phyloP scores from a whole-genome alignment of 768 basidiomycete genomes.

The Tricholoma saponaceum region DNA sequence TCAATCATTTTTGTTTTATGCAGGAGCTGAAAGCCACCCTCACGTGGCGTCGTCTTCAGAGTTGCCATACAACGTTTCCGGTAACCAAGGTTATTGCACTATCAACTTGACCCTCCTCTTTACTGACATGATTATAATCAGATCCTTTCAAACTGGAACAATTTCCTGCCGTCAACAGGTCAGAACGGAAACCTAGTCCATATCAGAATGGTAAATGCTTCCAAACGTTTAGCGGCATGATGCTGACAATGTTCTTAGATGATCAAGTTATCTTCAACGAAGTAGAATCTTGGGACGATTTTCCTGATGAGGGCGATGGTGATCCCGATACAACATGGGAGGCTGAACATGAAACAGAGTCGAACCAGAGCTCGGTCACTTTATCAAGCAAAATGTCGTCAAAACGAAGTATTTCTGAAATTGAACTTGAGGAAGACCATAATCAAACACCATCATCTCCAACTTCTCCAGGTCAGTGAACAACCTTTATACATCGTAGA shows the following conservation, averaged over 20 bases:
- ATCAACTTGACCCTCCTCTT: background rate
- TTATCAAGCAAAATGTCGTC: conserved; percentile 52
- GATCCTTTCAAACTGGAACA: background rate
- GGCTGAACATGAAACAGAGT: conserved; percentile 41
- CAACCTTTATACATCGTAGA: background rate
- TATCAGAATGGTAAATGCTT: background rate
- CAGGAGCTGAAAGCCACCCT: background rate
- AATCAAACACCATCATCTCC: conserved; percentile 23
- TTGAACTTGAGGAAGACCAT: conserved; percentile 26
- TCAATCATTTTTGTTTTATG: background rate
- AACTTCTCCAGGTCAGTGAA: conserved; percentile 42
- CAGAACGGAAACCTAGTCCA: background rate
- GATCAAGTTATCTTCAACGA: background rate
- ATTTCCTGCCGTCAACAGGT: background rate
- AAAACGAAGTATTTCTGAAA: conserved; percentile 46
- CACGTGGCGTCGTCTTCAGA: background rate
- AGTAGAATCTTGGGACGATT: conserved; percentile 27
- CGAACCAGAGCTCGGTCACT: conserved; percentile 51
- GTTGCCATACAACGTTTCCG: background rate
- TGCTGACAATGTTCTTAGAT: background rate
- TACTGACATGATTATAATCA: background rate
- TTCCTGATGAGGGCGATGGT: conserved; percentile 37
- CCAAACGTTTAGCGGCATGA: background rate
- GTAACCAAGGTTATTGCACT: background rate
- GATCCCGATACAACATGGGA: conserved; percentile 44